Evolutionary conservation across 78 protist genomes (phyloP), one percentile per base, ranked within the genome.

Genomic region (Pigoraptor vietnamica): DNA sequence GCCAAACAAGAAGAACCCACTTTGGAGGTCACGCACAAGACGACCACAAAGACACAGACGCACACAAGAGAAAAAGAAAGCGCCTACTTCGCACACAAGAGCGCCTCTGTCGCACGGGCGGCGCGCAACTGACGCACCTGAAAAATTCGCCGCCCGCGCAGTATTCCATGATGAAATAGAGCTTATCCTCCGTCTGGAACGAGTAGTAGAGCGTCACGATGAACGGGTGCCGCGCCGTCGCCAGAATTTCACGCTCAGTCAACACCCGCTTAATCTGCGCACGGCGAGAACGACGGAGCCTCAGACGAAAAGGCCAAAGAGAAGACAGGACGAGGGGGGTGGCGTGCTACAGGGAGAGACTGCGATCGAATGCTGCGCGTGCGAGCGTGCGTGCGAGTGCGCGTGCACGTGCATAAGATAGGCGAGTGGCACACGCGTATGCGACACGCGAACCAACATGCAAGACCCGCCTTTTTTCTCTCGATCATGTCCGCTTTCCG

Each of bases 231-330:
- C 93, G 90, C 67, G 92, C 90, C 2, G 91, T 87, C 37, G 93
- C 88, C 19, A 96, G 93, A 29, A 97, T 95, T 29, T 96, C 96
- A 6, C 97, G 39, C 90, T 97, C 97, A 19, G 95, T 92, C 86
- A 90, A 82, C 2, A 92, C 92, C n/a, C 95, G 92, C 38, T 93
- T 39, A 25, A 93, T 35, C 89, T 92, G 40, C 10, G 36, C 89
- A 86, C 29, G 29, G 29, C 36, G 19, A n/a, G n/a, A n/a, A n/a
- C n/a, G n/a, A n/a, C n/a, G n/a, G n/a, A n/a, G n/a, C n/a, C n/a
- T 23, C 87, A 82, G 35, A 19, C 21, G 87, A 82, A 2, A 82
- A 2, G 87, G 87, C n/a, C 39, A 82, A 82, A 34, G 34, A 34
- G 87, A 6, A 34, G 6, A 33, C n/a, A 29, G 21, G 19, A 19